Evolutionary conservation across 192 early-diverging fungal genomes (phyloP).

Genomic region (Glomus cerebriforme): DNA sequence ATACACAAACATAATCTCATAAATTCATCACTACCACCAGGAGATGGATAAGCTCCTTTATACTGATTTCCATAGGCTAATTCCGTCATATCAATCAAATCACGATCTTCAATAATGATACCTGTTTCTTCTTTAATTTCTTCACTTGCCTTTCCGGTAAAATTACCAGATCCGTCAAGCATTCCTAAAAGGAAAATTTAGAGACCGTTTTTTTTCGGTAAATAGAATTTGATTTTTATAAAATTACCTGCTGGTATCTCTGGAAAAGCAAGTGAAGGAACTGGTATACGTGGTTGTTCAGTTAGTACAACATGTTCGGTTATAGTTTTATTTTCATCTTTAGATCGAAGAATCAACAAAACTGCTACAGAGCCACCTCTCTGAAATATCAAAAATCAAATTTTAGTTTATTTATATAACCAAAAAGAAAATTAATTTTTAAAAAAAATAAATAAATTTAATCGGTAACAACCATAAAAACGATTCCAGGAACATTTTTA

Average conservation of each 20-base stretch:
- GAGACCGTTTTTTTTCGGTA: too few species aligned
- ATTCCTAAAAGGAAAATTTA: slow-evolving; percentile 46
- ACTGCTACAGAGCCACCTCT: slow-evolving; percentile 77
- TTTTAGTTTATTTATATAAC: not conserved
- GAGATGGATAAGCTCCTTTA: slow-evolving; percentile 68
- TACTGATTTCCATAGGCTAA: slow-evolving; percentile 49
- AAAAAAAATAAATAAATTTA: not conserved
- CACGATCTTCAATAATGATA: slow-evolving; percentile 56
- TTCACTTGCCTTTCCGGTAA: slow-evolving; percentile 74
- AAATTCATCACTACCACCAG: slow-evolving; percentile 83
- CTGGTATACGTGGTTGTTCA: slow-evolving; percentile 73
- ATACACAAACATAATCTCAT: slow-evolving; percentile 69
- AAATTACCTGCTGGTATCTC: slow-evolving; percentile 76
- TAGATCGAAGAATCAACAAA: slow-evolving; percentile 60
- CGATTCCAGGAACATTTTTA: slow-evolving; percentile 65
- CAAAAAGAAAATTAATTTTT: not conserved
- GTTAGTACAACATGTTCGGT: slow-evolving; percentile 66
- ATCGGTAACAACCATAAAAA: slow-evolving; percentile 65
- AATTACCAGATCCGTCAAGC: slow-evolving; percentile 74
- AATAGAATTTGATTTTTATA: not conserved
- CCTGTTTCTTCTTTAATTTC: slow-evolving; percentile 87
- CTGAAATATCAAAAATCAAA: slow-evolving; percentile 25
- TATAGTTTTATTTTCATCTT: slow-evolving; percentile 37
- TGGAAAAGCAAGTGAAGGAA: slow-evolving; percentile 57
- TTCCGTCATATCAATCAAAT: slow-evolving; percentile 69